Evolutionary conservation across 1,139 yeast genomes (phyloP).

Genomic region (Zhuliangozyma blackwelliae): DNA sequence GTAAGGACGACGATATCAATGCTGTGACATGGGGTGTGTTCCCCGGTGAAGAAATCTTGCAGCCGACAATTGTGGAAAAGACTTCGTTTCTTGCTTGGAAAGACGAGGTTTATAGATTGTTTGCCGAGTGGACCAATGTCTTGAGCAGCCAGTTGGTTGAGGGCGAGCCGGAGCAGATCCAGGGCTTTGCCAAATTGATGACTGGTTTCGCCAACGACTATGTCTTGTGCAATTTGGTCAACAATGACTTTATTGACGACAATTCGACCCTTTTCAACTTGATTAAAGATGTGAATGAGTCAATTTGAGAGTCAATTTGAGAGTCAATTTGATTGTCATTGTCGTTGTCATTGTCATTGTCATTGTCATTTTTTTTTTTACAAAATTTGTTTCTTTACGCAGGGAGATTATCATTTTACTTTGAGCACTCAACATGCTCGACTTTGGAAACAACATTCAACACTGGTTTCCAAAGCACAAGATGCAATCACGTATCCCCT

Average conservation of each 20-base stretch:
- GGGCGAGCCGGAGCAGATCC: constrained; percentile 25
- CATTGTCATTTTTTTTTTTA: constrained; percentile 4
- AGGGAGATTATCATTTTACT: constrained; percentile 12
- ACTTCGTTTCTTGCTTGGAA: constrained; percentile 93
- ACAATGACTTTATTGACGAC: constrained; percentile 68
- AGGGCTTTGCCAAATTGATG: constrained; percentile 39
- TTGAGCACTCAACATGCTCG: constrained; percentile 5
- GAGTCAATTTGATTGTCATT: no score
- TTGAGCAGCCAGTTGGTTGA: constrained; percentile 37
- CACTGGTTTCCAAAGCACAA: not conserved
- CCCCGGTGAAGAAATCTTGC: constrained; percentile 87
- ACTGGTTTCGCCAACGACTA: constrained; percentile 51
- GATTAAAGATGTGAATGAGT: constrained; percentile 23
- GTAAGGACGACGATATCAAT: constrained; percentile 73
- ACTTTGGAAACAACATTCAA: constrained; percentile 4
- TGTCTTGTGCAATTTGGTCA: constrained; percentile 83
- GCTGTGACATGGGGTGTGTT: constrained; percentile 98
- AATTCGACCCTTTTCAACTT: constrained; percentile 46
- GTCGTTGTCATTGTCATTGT: constrained; percentile 6
- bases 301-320: no score
- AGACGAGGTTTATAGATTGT: constrained; percentile 84
- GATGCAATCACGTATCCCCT: no score
- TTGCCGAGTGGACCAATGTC: constrained; percentile 74
- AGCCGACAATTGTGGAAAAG: constrained; percentile 90
- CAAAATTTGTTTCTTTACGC: constrained; percentile 17